A percentile compares a stretch with the other conserved stretches of the same genome.
Conservation (phyloP, 2,329 filamentous ascomycete genomes). For the Exophiala xenobiotica region DNA sequence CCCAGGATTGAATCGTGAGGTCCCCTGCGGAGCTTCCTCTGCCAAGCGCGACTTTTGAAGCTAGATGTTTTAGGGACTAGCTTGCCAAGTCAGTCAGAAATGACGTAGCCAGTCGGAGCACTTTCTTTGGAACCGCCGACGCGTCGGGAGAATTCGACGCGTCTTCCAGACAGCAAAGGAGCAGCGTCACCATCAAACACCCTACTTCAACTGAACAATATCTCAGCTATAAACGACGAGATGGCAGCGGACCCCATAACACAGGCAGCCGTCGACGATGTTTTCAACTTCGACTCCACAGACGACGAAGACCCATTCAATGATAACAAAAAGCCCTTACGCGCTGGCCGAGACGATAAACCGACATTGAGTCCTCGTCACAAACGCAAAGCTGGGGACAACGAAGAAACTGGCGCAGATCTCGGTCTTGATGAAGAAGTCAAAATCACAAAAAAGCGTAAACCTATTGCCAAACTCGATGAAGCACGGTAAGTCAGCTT, state of each 20-base stretch:
- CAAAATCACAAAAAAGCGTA: constrained; percentile 72
- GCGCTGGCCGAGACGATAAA: constrained; percentile 27
- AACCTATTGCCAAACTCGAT: constrained; percentile 82
- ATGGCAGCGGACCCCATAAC: constrained; percentile 30
- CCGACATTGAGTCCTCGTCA: constrained; percentile 21
- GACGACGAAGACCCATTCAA: constrained; percentile 43
- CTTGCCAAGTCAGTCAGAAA: not conserved
- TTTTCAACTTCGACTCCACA: constrained; percentile 69
- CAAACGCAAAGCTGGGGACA: constrained; percentile 47
- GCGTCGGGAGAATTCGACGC: constrained; percentile 5
- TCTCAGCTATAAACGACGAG: not conserved
- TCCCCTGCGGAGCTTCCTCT: constrained; percentile 22
- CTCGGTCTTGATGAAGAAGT: constrained; percentile 86
- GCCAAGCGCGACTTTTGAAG: constrained; percentile 1
- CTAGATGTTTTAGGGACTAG: constrained; percentile 13
- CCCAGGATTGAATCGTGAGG: constrained; percentile 10
- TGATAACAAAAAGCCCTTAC: constrained; percentile 24
- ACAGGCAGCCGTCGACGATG: constrained; percentile 59
- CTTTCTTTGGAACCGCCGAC: constrained; percentile 1
- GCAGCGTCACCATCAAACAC: too few species aligned
- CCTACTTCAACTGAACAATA: too few species aligned
- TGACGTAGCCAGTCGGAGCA: constrained; percentile 22
- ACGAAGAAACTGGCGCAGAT: constrained; percentile 53
- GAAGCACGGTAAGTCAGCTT: constrained; percentile 61
- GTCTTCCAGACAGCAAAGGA: constrained; percentile 4